Evolutionary conservation across 257 asterid species (phyloP).

Genomic region (Forsythia viridissima): DNA sequence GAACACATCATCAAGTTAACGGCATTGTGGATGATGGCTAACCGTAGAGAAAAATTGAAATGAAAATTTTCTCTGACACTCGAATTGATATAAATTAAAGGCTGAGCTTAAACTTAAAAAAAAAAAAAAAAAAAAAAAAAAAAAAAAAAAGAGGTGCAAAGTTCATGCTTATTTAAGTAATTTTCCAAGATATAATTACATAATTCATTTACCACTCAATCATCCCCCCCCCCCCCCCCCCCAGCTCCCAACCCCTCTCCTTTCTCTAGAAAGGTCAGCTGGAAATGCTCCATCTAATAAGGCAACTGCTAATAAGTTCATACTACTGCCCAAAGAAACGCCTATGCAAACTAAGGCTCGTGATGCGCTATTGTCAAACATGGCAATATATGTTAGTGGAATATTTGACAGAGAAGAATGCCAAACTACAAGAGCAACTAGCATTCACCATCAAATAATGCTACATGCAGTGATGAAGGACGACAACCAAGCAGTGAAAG

Average conservation of each 20-base stretch:
- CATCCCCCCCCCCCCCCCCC: background rate
- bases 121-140: too few species aligned
- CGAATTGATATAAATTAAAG: too few species aligned
- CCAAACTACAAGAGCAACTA: background rate
- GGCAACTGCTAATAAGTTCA: constrained; percentile 17
- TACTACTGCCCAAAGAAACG: background rate
- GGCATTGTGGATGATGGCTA: background rate
- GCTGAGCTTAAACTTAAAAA: background rate
- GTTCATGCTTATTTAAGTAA: too few species aligned
- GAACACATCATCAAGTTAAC: background rate
- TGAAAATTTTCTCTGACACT: background rate
- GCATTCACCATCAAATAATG: background rate
- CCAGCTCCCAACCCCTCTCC: background rate
- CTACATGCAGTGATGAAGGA: background rate
- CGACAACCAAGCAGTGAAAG: background rate
- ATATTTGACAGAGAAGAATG: constrained; percentile 6
- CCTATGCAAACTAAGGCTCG: background rate
- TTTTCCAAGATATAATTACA: background rate
- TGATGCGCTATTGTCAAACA: background rate
- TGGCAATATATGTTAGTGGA: constrained; percentile 4
- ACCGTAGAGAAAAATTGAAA: background rate
- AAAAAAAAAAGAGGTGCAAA: too few species aligned
- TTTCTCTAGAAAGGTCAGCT: background rate
- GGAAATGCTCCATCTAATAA: background rate
- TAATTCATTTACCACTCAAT: background rate